Evolutionary conservation across 345 rosid genomes (phyloP).

Genomic region (Ailanthus altissimus): DNA sequence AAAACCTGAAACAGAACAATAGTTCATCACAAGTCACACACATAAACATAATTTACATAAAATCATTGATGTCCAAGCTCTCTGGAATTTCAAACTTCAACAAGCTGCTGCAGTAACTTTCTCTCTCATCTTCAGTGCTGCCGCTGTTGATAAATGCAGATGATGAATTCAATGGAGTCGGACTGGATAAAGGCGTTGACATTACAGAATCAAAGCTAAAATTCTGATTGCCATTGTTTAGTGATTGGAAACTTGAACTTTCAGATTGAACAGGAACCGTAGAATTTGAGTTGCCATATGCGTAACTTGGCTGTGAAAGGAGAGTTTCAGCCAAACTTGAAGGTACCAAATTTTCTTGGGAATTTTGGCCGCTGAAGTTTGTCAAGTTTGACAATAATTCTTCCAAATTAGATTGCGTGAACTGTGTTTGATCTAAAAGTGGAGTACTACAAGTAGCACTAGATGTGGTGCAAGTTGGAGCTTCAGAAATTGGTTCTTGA

Average conservation of each 20-base stretch:
- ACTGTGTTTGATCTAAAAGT: constrained; percentile 32
- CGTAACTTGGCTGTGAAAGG: constrained; percentile 28
- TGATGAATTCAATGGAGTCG: constrained; percentile 53
- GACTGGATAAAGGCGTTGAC: constrained; percentile 60
- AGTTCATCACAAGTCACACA: neutral
- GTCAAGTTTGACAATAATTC: constrained; percentile 24
- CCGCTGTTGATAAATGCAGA: constrained; percentile 51
- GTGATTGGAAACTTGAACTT: constrained; percentile 33
- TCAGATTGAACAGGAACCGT: constrained; percentile 27
- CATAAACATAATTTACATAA: constrained; percentile 41
- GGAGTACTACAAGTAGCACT: constrained; percentile 9
- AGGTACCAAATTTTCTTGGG: constrained; percentile 29
- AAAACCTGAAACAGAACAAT: neutral
- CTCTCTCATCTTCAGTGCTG: constrained; percentile 67
- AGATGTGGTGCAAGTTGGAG: constrained; percentile 31
- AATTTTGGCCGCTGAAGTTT: constrained; percentile 23
- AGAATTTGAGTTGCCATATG: constrained; percentile 16
- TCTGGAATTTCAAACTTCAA: constrained; percentile 77
- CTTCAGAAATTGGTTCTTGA: constrained; percentile 23
- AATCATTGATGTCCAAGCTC: constrained; percentile 62
- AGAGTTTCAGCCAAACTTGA: constrained; percentile 23
- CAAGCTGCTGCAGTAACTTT: constrained; percentile 68
- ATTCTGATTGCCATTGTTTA: constrained; percentile 34
- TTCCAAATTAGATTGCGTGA: constrained; percentile 26
- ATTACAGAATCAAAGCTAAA: constrained; percentile 53